phyloP scores from a whole-genome alignment of 2,329 filamentous ascomycete genomes.

The Helicocarpus griseus region DNA sequence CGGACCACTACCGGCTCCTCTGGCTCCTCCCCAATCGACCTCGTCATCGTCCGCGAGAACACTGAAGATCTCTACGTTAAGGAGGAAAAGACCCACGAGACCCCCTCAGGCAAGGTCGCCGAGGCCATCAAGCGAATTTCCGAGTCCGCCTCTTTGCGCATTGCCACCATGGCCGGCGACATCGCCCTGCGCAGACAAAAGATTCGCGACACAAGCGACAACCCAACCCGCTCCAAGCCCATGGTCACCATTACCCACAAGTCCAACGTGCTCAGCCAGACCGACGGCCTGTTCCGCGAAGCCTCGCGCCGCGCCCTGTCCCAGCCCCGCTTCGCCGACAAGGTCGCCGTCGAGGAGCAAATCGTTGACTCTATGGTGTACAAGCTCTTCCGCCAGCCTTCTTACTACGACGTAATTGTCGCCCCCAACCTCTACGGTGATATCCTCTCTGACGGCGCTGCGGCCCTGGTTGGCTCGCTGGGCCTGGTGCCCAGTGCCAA shows the following conservation, averaged over 20 bases:
- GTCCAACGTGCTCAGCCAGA: conserved; percentile 92
- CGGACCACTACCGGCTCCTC: conserved; percentile 58
- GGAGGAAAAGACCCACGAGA: conserved; percentile 77
- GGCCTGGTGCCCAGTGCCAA: conserved; percentile 93
- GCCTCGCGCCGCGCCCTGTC: conserved; percentile 66
- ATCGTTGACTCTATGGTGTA: conserved; percentile 99
- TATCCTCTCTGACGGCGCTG: conserved; percentile 89
- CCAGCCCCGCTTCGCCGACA: conserved; percentile 48
- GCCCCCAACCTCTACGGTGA: conserved; percentile 97
- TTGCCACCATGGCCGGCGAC: conserved; percentile 87
- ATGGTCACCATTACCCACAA: conserved; percentile 97
- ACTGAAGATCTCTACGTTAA: conserved; percentile 98
- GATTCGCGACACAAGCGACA: conserved; percentile 50
- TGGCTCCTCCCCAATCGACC: conserved; percentile 62
- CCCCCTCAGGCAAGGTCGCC: conserved; percentile 67
- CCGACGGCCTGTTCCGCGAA: conserved; percentile 87
- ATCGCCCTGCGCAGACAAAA: conserved; percentile 82
- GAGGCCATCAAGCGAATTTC: conserved; percentile 98
- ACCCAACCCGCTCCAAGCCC: conserved; percentile 52
- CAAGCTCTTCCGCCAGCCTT: conserved; percentile 95
- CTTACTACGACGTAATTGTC: conserved; percentile 94
- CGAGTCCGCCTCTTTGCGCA: conserved; percentile 71
- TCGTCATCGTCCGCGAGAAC: conserved; percentile 98
- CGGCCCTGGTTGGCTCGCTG: conserved; percentile 81
- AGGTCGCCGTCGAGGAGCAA: conserved; percentile 77